Percentiles rank a stretch among this genome's conserved stretches.
Evolutionary conservation across 1,284 basidiomycete genomes (phyloP).

Genomic region (Cryptococcus sp.): DNA sequence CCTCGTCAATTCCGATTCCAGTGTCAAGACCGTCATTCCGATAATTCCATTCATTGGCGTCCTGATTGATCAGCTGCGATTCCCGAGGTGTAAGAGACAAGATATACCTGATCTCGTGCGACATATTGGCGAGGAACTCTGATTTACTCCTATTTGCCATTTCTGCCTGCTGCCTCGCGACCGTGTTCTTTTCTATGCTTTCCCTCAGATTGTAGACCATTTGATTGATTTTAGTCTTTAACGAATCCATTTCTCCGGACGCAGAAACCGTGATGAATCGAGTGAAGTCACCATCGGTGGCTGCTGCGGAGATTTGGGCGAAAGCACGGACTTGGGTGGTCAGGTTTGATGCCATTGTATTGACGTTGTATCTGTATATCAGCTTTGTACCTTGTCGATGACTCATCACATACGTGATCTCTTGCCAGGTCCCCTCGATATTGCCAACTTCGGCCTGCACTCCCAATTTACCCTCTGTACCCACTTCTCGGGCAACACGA

Average conservation of each 20-base stretch:
- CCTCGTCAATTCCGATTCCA: slow-evolving; percentile 78
- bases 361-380: slow-evolving; percentile 69
- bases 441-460: slow-evolving; percentile 97
- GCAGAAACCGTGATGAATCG: slow-evolving; percentile 99
- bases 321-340: slow-evolving; percentile 99
- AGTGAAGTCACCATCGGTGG: slow-evolving; percentile 98
- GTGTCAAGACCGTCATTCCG: slow-evolving; percentile 75
- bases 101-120: slow-evolving; percentile 83
- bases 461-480: slow-evolving; percentile 93
- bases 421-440: slow-evolving; percentile 97
- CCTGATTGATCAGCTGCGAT: slow-evolving; percentile 48
- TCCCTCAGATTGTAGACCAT: slow-evolving; percentile 99
- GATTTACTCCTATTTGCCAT: slow-evolving; percentile 93
- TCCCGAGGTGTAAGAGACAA: no score
- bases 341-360: slow-evolving; percentile 91
- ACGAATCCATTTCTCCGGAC: slow-evolving; percentile 96
- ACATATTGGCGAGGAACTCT: slow-evolving; percentile 97
- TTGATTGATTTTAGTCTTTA: slow-evolving; percentile 87
- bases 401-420: slow-evolving; percentile 90
- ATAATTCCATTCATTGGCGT: slow-evolving; percentile 99
- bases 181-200: slow-evolving; percentile 97
- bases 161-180: slow-evolving; percentile 95
- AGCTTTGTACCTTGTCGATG: not conserved
- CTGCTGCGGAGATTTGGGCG: slow-evolving; percentile 96
- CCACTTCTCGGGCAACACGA: slow-evolving; percentile 90